Percentiles rank a stretch among this genome's conserved stretches.
Conservation (phyloP, 306 rosid species). For the Prunus mira region DNA sequence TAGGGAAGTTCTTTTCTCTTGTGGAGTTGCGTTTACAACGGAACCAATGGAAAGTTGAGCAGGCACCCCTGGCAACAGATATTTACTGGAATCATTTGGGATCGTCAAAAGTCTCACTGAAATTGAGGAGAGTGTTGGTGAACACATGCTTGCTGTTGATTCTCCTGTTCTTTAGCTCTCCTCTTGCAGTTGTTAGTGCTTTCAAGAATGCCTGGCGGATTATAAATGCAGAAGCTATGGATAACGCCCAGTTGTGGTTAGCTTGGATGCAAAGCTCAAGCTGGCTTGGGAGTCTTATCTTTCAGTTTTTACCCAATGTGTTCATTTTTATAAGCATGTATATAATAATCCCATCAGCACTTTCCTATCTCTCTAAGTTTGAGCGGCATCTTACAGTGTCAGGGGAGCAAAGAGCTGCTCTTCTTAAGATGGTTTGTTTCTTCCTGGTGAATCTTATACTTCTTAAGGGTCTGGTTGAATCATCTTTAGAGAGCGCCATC, state of each 20-base stretch:
- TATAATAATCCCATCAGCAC: slow-evolving; percentile 78
- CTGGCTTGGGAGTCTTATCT: slow-evolving; percentile 86
- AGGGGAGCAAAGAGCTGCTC: slow-evolving; percentile 93
- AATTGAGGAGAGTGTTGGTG: slow-evolving; percentile 65
- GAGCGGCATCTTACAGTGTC: slow-evolving; percentile 91
- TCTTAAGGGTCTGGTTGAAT: slow-evolving; percentile 80
- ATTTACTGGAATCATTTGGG: slow-evolving; percentile 98
- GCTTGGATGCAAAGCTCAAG: slow-evolving; percentile 92
- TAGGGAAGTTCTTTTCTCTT: slow-evolving; percentile 84
- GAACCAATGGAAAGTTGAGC: slow-evolving; percentile 98
- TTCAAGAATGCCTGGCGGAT: slow-evolving; percentile 80
- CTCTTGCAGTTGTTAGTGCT: slow-evolving; percentile 88
- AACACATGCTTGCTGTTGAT: slow-evolving; percentile 75
- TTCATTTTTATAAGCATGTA: slow-evolving; percentile 91
- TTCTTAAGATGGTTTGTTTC: slow-evolving; percentile 93
- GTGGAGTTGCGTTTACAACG: slow-evolving; percentile 72
- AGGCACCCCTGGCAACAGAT: slow-evolving; percentile 90
- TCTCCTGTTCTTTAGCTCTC: slow-evolving; percentile 92
- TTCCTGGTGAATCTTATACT: slow-evolving; percentile 95
- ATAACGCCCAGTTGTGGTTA: slow-evolving; percentile 83
- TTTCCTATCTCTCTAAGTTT: slow-evolving; percentile 87
- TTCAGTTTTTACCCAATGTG: slow-evolving; percentile 91
- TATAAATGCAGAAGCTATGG: slow-evolving; percentile 89
- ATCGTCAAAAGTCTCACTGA: slow-evolving; percentile 59
- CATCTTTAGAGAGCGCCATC: slow-evolving; percentile 79